Conservation (phyloP, 2,329 filamentous ascomycete species). For the Tolypocladium ophioglossoides region DNA sequence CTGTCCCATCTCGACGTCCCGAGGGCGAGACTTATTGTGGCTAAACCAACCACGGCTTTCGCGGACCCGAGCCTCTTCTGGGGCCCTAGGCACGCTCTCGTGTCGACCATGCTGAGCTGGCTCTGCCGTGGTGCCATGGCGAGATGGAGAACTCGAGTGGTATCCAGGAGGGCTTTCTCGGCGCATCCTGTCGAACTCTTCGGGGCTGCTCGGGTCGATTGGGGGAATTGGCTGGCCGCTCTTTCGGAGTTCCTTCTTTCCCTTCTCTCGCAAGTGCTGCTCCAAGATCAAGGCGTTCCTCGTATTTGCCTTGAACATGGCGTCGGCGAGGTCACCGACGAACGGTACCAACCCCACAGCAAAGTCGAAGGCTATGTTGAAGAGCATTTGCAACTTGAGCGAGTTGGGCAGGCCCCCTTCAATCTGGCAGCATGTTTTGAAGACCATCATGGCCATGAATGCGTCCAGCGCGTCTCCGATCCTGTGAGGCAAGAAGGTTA, state of each 20-base stretch:
- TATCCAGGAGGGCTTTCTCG: slow-evolving; percentile 16
- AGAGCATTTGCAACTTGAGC: slow-evolving; percentile 61
- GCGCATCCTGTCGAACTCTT: slow-evolving; percentile 34
- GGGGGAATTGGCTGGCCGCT: slow-evolving; percentile 35
- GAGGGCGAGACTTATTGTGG: slow-evolving; percentile 15
- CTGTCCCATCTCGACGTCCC: slow-evolving; percentile 20
- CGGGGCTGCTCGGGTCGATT: slow-evolving; percentile 41
- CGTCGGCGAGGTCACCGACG: slow-evolving; percentile 65
- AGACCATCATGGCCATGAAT: slow-evolving; percentile 63
- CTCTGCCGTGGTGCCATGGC: slow-evolving; percentile 12
- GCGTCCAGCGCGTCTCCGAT: slow-evolving; percentile 67
- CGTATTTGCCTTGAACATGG: slow-evolving; percentile 64
- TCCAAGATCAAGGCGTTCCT: slow-evolving; percentile 64
- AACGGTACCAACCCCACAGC: slow-evolving; percentile 63
- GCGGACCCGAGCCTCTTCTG: slow-evolving; percentile 16
- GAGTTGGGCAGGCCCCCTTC: slow-evolving; percentile 61
- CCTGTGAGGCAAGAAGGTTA: slow-evolving; percentile 27
- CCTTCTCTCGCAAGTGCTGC: slow-evolving; percentile 56
- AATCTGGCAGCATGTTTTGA: slow-evolving; percentile 60
- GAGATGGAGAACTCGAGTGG: slow-evolving; percentile 15
- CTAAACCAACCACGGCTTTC: slow-evolving; percentile 17
- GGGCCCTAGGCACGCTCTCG: slow-evolving; percentile 11
- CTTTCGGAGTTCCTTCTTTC: slow-evolving; percentile 42
- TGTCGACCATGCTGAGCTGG: slow-evolving; percentile 9
- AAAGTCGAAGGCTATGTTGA: slow-evolving; percentile 71